Percentiles rank a stretch among this genome's conserved stretches.
These are phyloP conservation scores for Priceomyces medius DNA, from an alignment of 805 yeast species.

Conservation along the genomic window DNA sequence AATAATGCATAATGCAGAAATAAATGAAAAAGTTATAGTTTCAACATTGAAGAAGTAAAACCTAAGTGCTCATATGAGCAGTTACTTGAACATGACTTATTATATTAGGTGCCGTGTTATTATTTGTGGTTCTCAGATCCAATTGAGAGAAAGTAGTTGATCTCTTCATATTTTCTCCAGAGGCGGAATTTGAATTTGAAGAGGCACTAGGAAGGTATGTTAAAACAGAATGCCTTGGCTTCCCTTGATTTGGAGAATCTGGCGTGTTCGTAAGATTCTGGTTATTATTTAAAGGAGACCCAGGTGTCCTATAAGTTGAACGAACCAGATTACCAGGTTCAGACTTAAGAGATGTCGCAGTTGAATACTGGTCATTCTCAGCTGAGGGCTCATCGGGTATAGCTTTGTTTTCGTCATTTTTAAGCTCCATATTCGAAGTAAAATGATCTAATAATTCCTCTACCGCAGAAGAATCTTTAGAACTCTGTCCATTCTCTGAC, in stretches of 20 bases:
- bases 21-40: neutral
- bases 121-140: constrained; percentile 25
- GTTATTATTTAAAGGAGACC: constrained; percentile 20
- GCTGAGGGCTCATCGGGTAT: neutral
- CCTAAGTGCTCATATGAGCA: constrained; percentile 36
- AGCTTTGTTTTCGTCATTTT: neutral
- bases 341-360: neutral
- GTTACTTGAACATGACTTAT: constrained; percentile 44
- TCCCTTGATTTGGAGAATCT: constrained; percentile 6
- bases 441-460: neutral
- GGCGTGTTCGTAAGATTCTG: constrained; percentile 16
- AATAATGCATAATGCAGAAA: neutral
- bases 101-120: constrained; percentile 35
- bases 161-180: constrained; percentile 22
- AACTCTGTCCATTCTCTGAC: neutral
- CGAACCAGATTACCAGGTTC: neutral
- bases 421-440: neutral
- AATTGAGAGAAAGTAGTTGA: constrained; percentile 32
- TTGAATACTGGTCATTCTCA: neutral
- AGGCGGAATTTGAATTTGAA: constrained; percentile 8
- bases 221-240: neutral
- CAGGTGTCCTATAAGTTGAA: neutral
- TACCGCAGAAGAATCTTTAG: neutral
- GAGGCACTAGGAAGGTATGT: neutral
- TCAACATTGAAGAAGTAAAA: neutral